A percentile compares a stretch with the other conserved stretches of the same genome.
Evolutionary conservation across 1,139 yeast genomes (phyloP).

Genomic region (Diutina rugosa): DNA sequence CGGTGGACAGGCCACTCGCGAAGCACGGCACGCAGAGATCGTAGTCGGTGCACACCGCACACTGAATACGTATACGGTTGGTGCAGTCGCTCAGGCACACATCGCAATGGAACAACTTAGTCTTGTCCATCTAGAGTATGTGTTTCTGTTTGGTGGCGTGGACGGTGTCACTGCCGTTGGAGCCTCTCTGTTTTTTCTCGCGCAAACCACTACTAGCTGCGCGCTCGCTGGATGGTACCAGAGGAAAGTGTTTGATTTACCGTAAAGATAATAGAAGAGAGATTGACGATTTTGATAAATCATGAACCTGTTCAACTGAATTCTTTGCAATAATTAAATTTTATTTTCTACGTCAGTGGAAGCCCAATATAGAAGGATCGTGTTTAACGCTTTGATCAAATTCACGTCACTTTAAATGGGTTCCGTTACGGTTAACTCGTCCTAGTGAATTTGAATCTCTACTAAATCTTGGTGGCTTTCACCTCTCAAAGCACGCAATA

Average conservation of each 20-base stretch:
- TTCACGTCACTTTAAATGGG: too few species aligned
- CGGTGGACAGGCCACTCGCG: conserved; percentile 69
- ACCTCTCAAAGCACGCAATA: too few species aligned
- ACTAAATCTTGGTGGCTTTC: too few species aligned
- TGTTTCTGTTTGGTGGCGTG: background rate
- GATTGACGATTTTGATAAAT: too few species aligned
- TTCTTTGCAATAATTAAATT: too few species aligned
- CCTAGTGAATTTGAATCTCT: too few species aligned
- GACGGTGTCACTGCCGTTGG: background rate
- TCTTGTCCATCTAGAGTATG: conserved; percentile 11
- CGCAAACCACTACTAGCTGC: background rate
- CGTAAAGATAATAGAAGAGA: too few species aligned
- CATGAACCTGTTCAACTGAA: too few species aligned
- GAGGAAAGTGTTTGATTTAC: background rate
- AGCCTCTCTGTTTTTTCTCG: background rate
- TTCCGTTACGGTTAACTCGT: too few species aligned
- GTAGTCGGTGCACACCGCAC: conserved; percentile 88
- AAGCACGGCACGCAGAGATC: conserved; percentile 96
- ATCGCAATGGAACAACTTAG: conserved; percentile 73
- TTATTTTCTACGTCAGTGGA: too few species aligned
- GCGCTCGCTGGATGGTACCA: background rate
- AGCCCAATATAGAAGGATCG: too few species aligned
- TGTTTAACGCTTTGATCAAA: too few species aligned
- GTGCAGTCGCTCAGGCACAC: conserved; percentile 93
- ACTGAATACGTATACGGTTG: conserved; percentile 74